Evolutionary conservation across 352 stramenopile genomes (phyloP).

Genomic region (Pythium aristosporum): DNA sequence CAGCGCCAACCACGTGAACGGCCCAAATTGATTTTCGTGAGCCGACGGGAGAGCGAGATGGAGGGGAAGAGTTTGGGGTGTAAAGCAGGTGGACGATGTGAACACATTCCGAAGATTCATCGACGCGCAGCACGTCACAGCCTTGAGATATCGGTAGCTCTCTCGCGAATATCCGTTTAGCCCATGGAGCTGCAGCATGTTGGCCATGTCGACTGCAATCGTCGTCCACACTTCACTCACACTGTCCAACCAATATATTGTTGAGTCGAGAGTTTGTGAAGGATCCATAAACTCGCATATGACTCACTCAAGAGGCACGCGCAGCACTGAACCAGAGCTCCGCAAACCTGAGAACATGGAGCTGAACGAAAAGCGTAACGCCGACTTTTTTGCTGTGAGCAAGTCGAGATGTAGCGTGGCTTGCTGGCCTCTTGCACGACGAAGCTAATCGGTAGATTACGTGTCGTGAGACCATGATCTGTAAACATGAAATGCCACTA

Average conservation of each 20-base stretch:
- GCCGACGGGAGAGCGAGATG: conserved; percentile 16
- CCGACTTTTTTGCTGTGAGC: conserved; percentile 64
- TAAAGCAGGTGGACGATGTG: conserved; percentile 48
- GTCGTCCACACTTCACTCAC: conserved; percentile 51
- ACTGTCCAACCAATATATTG: not conserved
- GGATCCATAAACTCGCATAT: not conserved
- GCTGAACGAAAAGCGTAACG: conserved; percentile 67
- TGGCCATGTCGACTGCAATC: conserved; percentile 60
- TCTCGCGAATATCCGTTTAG: conserved; percentile 73
- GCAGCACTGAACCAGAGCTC: conserved; percentile 59
- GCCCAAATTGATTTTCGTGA: conserved; percentile 21
- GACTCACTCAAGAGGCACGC: conserved; percentile 44
- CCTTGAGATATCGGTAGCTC: conserved; percentile 62
- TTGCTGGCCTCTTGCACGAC: conserved; percentile 37
- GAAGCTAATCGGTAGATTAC: conserved; percentile 26
- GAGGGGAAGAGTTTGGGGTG: conserved; percentile 35
- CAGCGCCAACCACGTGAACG: conserved; percentile 18
- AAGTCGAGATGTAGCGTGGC: conserved; percentile 72
- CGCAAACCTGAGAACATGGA: conserved; percentile 59
- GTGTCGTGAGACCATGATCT: not conserved
- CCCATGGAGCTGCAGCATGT: conserved; percentile 60
- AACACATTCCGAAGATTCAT: conserved; percentile 73
- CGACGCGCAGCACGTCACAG: conserved; percentile 58
- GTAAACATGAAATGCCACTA: not conserved
- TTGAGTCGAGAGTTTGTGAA: not conserved